A percentile compares a stretch with the other conserved stretches of the same genome.
phyloP scores from a whole-genome alignment of 768 basidiomycete genomes.

The Tricholoma sp. region DNA sequence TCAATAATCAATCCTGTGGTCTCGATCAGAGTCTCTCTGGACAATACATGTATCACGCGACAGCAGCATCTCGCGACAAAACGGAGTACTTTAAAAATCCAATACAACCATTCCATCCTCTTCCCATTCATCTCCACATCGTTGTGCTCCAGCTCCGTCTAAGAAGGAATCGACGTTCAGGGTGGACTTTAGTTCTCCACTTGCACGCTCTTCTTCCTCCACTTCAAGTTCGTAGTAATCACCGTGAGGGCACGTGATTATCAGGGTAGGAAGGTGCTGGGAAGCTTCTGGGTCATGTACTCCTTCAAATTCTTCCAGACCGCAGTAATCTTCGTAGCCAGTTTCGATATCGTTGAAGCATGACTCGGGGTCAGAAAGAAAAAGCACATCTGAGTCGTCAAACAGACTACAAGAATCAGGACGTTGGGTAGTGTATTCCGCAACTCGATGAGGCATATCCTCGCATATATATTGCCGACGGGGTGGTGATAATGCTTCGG shows the following conservation, averaged over 20 bases:
- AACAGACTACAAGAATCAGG: not conserved
- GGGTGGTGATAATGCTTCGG: not conserved
- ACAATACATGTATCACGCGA: not conserved
- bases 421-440: not conserved
- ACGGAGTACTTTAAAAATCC: slow-evolving; percentile 6
- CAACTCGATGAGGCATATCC: not conserved
- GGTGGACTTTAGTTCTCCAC: slow-evolving; percentile 10
- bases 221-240: slow-evolving; percentile 9
- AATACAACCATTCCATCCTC: slow-evolving; percentile 9
- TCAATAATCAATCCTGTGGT: slow-evolving; percentile 2
- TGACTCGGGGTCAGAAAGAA: slow-evolving; percentile 10
- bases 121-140: not conserved
- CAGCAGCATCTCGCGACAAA: not conserved
- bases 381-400: slow-evolving; percentile 12
- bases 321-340: slow-evolving; percentile 1
- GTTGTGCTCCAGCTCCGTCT: not conserved
- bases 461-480: not conserved
- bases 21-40: no score
- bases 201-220: slow-evolving; percentile 6
- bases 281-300: slow-evolving; percentile 5
- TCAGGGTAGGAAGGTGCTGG: slow-evolving; percentile 10
- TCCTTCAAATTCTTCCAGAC: slow-evolving; percentile 10
- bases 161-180: not conserved
- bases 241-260: slow-evolving; percentile 13
- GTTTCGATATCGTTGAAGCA: slow-evolving; percentile 3